Evolutionary conservation across 108 stramenopile species (phyloP).

Genomic region (Skeletonema costatum): DNA sequence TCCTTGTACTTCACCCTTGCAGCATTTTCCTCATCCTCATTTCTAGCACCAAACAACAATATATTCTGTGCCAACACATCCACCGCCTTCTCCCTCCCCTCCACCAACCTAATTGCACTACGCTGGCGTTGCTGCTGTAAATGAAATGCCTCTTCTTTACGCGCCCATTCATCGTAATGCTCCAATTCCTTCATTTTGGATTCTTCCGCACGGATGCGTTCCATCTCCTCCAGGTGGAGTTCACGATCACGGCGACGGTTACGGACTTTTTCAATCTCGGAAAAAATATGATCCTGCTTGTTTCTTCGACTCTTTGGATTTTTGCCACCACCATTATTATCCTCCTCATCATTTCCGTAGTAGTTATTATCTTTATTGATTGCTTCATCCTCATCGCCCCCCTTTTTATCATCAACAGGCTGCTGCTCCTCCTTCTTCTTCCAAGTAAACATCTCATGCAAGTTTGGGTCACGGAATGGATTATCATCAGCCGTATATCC

Average conservation of each 20-base stretch:
- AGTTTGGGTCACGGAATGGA: conserved; percentile 98
- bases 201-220: conserved; percentile 92
- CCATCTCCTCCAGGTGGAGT: conserved; percentile 91
- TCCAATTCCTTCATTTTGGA: conserved; percentile 92
- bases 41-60: conserved; percentile 87
- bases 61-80: conserved; percentile 97
- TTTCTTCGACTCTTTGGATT: conserved; percentile 14
- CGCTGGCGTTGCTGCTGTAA: conserved; percentile 91
- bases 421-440: conserved; percentile 82
- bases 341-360: not conserved
- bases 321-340: not conserved
- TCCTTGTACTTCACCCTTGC: conserved; percentile 88
- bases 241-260: conserved; percentile 91
- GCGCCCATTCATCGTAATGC: conserved; percentile 96
- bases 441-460: conserved; percentile 96
- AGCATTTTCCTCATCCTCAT: conserved; percentile 71
- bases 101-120: conserved; percentile 90
- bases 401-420: not conserved
- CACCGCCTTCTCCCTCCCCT: conserved; percentile 93
- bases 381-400: conserved; percentile 24
- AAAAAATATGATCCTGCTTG: conserved; percentile 73
- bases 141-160: conserved; percentile 98
- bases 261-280: conserved; percentile 96
- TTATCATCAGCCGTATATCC: conserved; percentile 98
- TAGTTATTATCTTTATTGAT: not conserved